Evolutionary conservation across 495 filamentous ascomycete species (phyloP), one percentile per base, ranked within the genome.

Genomic region (Aspergillus sclerotioniger): DNA sequence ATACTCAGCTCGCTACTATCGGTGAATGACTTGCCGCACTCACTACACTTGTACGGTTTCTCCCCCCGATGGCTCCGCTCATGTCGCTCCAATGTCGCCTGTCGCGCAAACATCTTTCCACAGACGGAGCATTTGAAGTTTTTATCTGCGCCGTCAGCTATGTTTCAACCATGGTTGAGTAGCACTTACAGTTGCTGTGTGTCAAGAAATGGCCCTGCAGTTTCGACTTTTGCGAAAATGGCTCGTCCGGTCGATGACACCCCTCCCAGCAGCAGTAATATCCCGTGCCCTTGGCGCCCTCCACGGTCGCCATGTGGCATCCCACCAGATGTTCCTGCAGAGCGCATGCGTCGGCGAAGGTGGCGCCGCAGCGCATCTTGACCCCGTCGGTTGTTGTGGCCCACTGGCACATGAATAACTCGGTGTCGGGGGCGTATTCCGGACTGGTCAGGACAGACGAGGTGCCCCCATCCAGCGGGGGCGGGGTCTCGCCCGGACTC

Each of bases 31-130:
- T 76, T 80, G 3, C 68, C 73, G 53, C 79, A 82, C 13, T 71
- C 59, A 15, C 71, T 63, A 59, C 79, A 82, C 28, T 62, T 71
- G 52, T 75, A 80, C 0, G 78, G 79, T 59, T 80, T 82, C 57
- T 82, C 79, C 17, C 76, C 76, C 0, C 78, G 78, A 53, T 82
- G 79, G n/a, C 76, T 80, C n/a, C 79, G 78, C 62, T 77, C 75
- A 45, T 82, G 79, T 29, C 77, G 71, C 41, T 78, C 77, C 49
- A 81, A 58, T 21, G 76, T 78, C 10, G 76, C 76, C 56, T 75
- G 73, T 19, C 78, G 70, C 19, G 76, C 76, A 50, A 80, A 82
- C 1, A 67, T 49, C 56, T 81, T 80, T 2, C 74, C 74, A 55
- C 79, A 81, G 8, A 78, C 75, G 21, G 68, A 68, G 63, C 76